These are phyloP conservation scores for Tetrapisispora nanseiensis DNA, from an alignment of 805 yeast species.

Conservation along the genomic window DNA sequence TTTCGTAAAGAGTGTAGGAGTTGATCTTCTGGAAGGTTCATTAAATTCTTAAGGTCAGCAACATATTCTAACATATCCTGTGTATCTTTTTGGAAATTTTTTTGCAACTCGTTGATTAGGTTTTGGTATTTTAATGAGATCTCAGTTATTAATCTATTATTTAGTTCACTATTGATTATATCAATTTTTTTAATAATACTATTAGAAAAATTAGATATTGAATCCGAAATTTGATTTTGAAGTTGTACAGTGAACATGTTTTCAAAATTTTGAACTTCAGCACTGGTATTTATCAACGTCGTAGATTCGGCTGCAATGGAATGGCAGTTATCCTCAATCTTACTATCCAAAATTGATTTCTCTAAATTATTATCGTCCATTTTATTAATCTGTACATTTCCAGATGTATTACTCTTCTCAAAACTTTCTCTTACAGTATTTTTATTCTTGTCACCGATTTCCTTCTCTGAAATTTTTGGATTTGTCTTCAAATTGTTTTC, in stretches of 20 bases:
- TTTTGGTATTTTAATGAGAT: slow-evolving; percentile 29
- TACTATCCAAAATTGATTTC: background rate
- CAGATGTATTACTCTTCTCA: background rate
- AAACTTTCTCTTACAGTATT: background rate
- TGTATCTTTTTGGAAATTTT: slow-evolving; percentile 30
- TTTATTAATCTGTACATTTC: background rate
- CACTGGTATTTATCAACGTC: slow-evolving; percentile 3
- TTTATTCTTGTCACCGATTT: too few relatives aligned
- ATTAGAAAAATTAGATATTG: slow-evolving; percentile 29
- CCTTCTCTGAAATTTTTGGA: background rate
- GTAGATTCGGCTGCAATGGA: slow-evolving; percentile 8
- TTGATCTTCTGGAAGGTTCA: slow-evolving; percentile 31
- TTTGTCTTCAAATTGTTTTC: background rate
- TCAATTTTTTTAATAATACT: slow-evolving; percentile 29
- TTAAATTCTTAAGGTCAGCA: slow-evolving; percentile 28
- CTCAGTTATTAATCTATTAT: slow-evolving; percentile 28
- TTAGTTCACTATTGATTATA: slow-evolving; percentile 31
- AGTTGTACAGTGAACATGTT: slow-evolving; percentile 28
- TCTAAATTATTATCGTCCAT: background rate
- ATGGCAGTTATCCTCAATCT: background rate
- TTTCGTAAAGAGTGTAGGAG: slow-evolving; percentile 22
- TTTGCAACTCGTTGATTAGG: slow-evolving; percentile 27
- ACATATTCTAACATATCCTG: slow-evolving; percentile 30
- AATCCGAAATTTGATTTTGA: slow-evolving; percentile 30
- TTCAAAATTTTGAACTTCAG: background rate